Conservation (phyloP, 768 basidiomycete genomes). For the Phaeotremella fagi region DNA sequence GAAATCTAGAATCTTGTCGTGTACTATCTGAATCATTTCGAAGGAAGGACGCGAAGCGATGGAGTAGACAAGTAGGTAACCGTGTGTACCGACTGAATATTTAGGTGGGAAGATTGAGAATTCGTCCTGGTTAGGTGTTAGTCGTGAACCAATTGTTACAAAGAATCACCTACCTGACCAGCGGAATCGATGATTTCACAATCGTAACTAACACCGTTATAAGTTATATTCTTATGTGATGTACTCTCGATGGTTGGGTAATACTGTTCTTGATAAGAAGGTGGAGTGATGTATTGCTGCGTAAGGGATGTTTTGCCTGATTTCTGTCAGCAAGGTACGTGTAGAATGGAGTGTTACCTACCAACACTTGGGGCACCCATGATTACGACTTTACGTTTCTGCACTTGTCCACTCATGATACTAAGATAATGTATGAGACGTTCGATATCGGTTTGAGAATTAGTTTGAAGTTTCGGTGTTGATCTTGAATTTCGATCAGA, state of each 20-base stretch:
- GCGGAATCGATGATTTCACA: conserved; percentile 98
- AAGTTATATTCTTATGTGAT: conserved; percentile 74
- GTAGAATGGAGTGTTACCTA: conserved; percentile 22
- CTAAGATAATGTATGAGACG: no score
- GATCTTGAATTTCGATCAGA: no score
- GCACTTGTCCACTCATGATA: not conserved
- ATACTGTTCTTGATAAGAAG: conserved; percentile 84
- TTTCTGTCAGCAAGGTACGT: not conserved
- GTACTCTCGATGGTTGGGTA: conserved; percentile 93
- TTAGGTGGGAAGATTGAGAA: conserved; percentile 89
- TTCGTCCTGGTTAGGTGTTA: conserved; percentile 67
- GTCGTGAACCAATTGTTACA: not conserved
- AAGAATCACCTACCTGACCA: conserved; percentile 67
- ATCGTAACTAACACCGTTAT: conserved; percentile 85
- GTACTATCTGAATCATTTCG: conserved; percentile 88
- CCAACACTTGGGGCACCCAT: conserved; percentile 48
- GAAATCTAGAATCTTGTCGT: conserved; percentile 88
- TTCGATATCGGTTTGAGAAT: no score
- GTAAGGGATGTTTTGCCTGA: conserved; percentile 91
- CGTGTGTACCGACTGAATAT: conserved; percentile 94
- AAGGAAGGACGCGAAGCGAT: conserved; percentile 84
- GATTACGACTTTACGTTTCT: conserved; percentile 48
- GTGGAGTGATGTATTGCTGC: conserved; percentile 80
- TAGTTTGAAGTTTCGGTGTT: no score
- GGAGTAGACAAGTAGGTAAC: conserved; percentile 93